These are phyloP conservation scores for Xylaria sp. DNA, from an alignment of 2,329 filamentous ascomycete genomes.

Conservation along the genomic window DNA sequence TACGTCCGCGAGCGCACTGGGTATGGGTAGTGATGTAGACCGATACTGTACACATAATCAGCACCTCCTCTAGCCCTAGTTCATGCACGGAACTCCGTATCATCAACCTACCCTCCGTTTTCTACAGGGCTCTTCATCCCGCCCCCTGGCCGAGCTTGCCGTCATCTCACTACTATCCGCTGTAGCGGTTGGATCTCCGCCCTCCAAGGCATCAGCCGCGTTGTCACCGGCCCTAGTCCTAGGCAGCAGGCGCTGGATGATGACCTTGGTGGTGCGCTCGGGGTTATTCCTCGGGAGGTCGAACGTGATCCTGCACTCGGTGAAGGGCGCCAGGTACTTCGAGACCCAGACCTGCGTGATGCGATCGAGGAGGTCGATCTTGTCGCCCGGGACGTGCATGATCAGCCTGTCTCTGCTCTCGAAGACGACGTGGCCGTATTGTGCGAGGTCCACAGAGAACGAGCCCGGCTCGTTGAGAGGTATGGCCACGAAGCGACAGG, in stretches of 20 bases:
- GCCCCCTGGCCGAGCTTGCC: not conserved
- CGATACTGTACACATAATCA: constrained; percentile 3
- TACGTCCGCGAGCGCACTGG: constrained; percentile 9
- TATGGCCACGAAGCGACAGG: constrained; percentile 20
- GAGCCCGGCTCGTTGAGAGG: constrained; percentile 14
- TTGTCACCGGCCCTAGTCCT: too few relatives aligned
- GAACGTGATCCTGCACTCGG: constrained; percentile 35
- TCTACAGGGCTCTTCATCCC: not conserved
- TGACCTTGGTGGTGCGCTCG: constrained; percentile 41
- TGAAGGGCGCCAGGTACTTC: constrained; percentile 36
- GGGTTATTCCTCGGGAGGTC: constrained; percentile 18
- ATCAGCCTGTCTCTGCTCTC: constrained; percentile 36
- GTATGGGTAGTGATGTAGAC: constrained; percentile 24
- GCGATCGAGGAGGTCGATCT: constrained; percentile 14
- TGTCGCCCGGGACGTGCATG: constrained; percentile 24
- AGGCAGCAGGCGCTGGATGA: constrained; percentile 42
- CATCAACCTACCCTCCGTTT: constrained; percentile 17
- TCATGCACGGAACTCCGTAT: not conserved
- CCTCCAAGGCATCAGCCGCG: not conserved
- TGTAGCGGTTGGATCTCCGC: not conserved
- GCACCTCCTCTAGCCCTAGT: not conserved
- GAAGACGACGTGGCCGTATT: constrained; percentile 35
- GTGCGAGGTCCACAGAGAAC: constrained; percentile 28
- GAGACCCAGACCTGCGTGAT: constrained; percentile 40
- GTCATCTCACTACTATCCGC: not conserved